Evolutionary conservation across 2,329 filamentous ascomycete species (phyloP).

Genomic region (Alternaria metachromatica): DNA sequence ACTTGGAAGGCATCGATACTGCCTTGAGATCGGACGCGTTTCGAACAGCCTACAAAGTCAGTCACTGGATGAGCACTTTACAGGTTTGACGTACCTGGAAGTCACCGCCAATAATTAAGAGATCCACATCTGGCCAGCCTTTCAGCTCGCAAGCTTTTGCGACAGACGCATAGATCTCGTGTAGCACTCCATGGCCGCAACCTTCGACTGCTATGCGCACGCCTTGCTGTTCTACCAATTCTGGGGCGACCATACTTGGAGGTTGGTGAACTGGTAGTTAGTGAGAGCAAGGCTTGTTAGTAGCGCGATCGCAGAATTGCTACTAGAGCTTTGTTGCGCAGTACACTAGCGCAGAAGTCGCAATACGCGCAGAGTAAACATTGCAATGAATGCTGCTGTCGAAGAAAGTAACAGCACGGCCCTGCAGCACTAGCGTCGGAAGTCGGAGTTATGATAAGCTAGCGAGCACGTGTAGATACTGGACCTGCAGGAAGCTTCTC

Average conservation of each 20-base stretch:
- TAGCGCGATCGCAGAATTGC: background rate
- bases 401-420: conserved; percentile 16
- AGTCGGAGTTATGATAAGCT: conserved; percentile 25
- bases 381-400: background rate
- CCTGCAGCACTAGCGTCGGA: conserved; percentile 33
- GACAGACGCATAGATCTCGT: conserved; percentile 88
- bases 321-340: background rate
- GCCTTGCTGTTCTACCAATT: conserved; percentile 30
- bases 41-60: conserved; percentile 71
- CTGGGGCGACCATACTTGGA: conserved; percentile 35
- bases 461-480: conserved; percentile 11
- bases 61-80: background rate
- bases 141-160: conserved; percentile 71
- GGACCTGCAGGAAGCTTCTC: conserved; percentile 17
- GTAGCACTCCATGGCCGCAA: conserved; percentile 89
- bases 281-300: background rate
- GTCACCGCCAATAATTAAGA: conserved; percentile 94
- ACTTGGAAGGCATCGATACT: conserved; percentile 90
- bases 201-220: conserved; percentile 85
- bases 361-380: background rate
- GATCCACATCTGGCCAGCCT: conserved; percentile 81
- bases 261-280: background rate
- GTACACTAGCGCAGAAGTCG: conserved; percentile 4
- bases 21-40: conserved; percentile 87
- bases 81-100: conserved; percentile 70